Conservation (phyloP, 2,329 filamentous ascomycete genomes). For the Domatiomyces globalis region DNA sequence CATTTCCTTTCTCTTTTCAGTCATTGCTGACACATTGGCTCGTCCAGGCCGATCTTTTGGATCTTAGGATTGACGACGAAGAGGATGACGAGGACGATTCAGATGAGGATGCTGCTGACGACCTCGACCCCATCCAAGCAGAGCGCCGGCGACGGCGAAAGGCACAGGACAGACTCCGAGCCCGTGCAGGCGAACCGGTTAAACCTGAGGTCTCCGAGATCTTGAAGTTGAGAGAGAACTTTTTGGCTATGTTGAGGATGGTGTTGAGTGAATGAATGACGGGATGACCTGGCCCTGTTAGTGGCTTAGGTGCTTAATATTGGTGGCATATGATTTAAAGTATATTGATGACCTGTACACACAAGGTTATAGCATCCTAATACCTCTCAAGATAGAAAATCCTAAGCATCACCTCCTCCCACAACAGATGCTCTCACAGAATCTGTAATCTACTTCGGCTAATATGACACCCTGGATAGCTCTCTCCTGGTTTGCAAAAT, state of each 20-base stretch:
- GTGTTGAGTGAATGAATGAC: conserved; percentile 56
- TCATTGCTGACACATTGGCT: conserved; percentile 2
- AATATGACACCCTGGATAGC: too few relatives aligned
- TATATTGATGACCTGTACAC: too few relatives aligned
- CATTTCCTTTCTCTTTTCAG: neutral
- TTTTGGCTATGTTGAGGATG: conserved; percentile 65
- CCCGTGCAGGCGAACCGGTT: conserved; percentile 66
- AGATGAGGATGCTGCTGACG: conserved; percentile 59
- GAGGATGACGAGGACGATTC: conserved; percentile 47
- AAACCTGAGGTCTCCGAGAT: conserved; percentile 72
- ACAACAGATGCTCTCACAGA: too few relatives aligned
- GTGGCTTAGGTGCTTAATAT: neutral
- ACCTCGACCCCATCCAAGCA: conserved; percentile 72
- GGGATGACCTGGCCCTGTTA: neutral
- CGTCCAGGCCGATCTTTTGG: conserved; percentile 56
- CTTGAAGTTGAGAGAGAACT: conserved; percentile 63
- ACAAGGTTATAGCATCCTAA: too few relatives aligned
- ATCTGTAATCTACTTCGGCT: too few relatives aligned
- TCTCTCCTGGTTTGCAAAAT: neutral
- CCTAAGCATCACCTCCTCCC: too few relatives aligned
- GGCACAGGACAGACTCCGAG: conserved; percentile 64
- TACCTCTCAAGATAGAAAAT: too few relatives aligned
- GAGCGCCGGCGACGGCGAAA: conserved; percentile 66
- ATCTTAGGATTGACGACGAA: conserved; percentile 66
- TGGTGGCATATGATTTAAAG: neutral